These are phyloP conservation scores for Simplicillium aogashimaense DNA, from an alignment of 2,329 filamentous ascomycete species.

Conservation along the genomic window DNA sequence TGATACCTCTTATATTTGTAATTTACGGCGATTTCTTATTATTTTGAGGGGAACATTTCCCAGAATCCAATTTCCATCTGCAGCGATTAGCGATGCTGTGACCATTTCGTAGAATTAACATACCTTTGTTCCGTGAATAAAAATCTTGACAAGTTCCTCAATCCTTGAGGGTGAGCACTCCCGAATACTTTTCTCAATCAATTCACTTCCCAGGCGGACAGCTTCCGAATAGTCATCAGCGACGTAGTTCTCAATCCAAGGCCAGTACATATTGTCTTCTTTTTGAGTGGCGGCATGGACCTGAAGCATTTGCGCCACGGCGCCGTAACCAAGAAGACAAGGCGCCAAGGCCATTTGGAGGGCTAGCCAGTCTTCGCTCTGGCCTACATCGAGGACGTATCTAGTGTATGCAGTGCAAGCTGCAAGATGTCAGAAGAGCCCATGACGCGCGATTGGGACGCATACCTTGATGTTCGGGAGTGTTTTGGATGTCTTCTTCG, in stretches of 20 bases:
- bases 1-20: neutral
- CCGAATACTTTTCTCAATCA: slow-evolving; percentile 68
- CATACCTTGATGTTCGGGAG: slow-evolving; percentile 65
- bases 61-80: slow-evolving; percentile 46
- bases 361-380: slow-evolving; percentile 79
- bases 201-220: slow-evolving; percentile 57
- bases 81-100: neutral
- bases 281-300: slow-evolving; percentile 49
- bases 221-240: slow-evolving; percentile 69
- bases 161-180: slow-evolving; percentile 64
- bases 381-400: slow-evolving; percentile 82
- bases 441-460: too few species aligned
- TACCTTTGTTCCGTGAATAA: slow-evolving; percentile 78
- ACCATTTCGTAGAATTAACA: slow-evolving; percentile 14
- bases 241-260: slow-evolving; percentile 85
- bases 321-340: slow-evolving; percentile 81
- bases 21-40: slow-evolving; percentile 2
- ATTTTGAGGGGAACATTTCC: slow-evolving; percentile 38
- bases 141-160: slow-evolving; percentile 75
- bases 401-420: slow-evolving; percentile 76
- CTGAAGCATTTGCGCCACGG: slow-evolving; percentile 63
- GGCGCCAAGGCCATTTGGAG: slow-evolving; percentile 78
- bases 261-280: slow-evolving; percentile 69
- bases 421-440: slow-evolving; percentile 13
- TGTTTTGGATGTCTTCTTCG: slow-evolving; percentile 58